A percentile compares a stretch with the other conserved stretches of the same genome.
Evolutionary conservation across 1,139 yeast species (phyloP).

Genomic region (Hyphopichia fennica): DNA sequence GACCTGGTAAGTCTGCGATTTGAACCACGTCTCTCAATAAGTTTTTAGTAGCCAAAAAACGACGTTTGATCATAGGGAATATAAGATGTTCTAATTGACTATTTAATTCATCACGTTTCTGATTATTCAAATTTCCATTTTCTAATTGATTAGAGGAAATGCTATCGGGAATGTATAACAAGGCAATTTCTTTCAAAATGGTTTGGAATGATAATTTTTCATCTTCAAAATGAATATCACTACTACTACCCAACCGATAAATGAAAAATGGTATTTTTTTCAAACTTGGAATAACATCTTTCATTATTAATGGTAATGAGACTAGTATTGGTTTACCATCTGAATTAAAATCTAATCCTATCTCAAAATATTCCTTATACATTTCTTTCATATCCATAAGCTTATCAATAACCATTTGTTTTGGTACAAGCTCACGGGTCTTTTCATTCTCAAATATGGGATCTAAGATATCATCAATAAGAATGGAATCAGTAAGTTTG

Average conservation of each 20-base stretch:
- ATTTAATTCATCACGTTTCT: slow-evolving; percentile 21
- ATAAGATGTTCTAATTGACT: slow-evolving; percentile 52
- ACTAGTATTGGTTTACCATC: slow-evolving; percentile 32
- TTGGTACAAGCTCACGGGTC: slow-evolving; percentile 13
- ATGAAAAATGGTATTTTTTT: slow-evolving; percentile 68
- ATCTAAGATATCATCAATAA: slow-evolving; percentile 28
- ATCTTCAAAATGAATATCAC: slow-evolving; percentile 56
- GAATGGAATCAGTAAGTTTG: slow-evolving; percentile 38
- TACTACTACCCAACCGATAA: slow-evolving; percentile 51
- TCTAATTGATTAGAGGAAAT: slow-evolving; percentile 23
- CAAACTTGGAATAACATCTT: slow-evolving; percentile 61
- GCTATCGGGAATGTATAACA: slow-evolving; percentile 71
- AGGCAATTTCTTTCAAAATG: slow-evolving; percentile 66
- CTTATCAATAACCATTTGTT: slow-evolving; percentile 17
- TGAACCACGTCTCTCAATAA: slow-evolving; percentile 64
- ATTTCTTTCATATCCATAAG: slow-evolving; percentile 63
- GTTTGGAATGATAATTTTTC: slow-evolving; percentile 70
- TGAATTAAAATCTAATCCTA: slow-evolving; percentile 36
- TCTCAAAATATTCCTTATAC: slow-evolving; percentile 76
- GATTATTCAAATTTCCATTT: slow-evolving; percentile 12
- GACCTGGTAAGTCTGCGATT: slow-evolving; percentile 87
- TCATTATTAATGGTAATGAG: slow-evolving; percentile 67
- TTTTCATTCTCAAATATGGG: slow-evolving; percentile 20
- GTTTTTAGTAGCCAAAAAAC: slow-evolving; percentile 63
- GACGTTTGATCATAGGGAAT: slow-evolving; percentile 65